Evolutionary conservation across 345 rosid genomes (phyloP).

Genomic region (Citropsis articulata): DNA sequence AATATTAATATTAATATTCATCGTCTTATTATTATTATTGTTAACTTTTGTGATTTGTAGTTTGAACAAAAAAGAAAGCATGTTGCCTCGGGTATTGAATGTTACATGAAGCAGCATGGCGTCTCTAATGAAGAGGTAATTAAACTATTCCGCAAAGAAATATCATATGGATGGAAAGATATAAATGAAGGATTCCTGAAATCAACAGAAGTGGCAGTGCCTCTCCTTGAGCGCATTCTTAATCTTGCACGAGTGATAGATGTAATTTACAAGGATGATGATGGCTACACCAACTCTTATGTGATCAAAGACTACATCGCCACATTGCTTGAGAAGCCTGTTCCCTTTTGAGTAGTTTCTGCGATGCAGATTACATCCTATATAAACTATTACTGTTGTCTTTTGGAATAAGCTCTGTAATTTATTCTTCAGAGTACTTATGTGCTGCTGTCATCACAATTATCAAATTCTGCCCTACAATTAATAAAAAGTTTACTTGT

Average conservation of each 20-base stretch:
- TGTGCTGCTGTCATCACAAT: no score
- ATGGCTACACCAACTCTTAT: constrained; percentile 19
- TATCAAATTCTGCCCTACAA: no score
- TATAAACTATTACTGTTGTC: not conserved
- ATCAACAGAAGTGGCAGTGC: not conserved
- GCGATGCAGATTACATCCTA: not conserved
- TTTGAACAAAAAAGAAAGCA: constrained; percentile 26
- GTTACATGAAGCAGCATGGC: constrained; percentile 18
- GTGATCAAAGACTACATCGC: constrained; percentile 7
- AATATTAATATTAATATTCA: not conserved
- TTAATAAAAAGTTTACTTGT: no score
- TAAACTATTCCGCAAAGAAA: not conserved
- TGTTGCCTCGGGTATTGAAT: constrained; percentile 17
- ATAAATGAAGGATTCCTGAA: constrained; percentile 18
- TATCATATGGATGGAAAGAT: constrained; percentile 25
- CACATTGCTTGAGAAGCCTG: constrained; percentile 15
- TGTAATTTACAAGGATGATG: constrained; percentile 21
- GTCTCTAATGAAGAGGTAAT: constrained; percentile 2
- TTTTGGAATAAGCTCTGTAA: not conserved
- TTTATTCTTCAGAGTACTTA: no score
- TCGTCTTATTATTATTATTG: not conserved
- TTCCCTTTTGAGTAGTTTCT: not conserved
- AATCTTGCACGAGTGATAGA: constrained; percentile 20
- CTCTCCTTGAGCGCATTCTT: constrained; percentile 16
- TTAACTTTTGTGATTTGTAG: not conserved